Evolutionary conservation across 176 grass and related monocot species (phyloP), one percentile per base, ranked within the genome.

Genomic region (Oryza punctata): DNA sequence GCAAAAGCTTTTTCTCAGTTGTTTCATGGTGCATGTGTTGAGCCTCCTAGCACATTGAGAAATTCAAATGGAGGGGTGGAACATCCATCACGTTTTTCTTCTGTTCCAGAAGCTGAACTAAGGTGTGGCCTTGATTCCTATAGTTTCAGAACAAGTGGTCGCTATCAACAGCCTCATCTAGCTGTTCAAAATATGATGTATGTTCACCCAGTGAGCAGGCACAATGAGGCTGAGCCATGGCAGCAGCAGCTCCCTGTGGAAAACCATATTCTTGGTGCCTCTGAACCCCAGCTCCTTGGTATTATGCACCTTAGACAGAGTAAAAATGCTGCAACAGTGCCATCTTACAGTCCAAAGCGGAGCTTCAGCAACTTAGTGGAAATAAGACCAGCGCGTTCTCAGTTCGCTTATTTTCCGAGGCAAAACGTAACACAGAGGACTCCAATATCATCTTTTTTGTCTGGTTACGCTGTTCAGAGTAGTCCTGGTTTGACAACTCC

Each of bases 271-370:
- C 84, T 82, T 72, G 77, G 74, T 82, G 67, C 21, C 6, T 21
- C 61, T 86, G 76, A 63, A 60, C 74, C 78, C 47, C 63, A 32
- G 40, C 67, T 72, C 37, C 24, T 15, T 21, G 67, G 68, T 83
- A 66, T 67, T 82, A 28, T 77, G n/a, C 21, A 74, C 27, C 0
- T 16, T 38, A 68, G 73, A 29, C 15, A 46, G 4, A 73, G 33
- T 35, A 81, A 87, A 75, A 86, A 64, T 77, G 11, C 88, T 65
- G 83, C 85, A 71, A 61, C 82, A 18, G 30, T 74, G 37, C 65
- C 87, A 85, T 88, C 70, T 81, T 90, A 81, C 19, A 63, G 82
- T 83, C 50, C 84, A 69, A 63, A 72, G 61, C 64, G 74, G 41
- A 87, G 46, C 10, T 29, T 68, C 57, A 70, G 47, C 72, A 81